Conservation (phyloP, 306 rosid species). For the Hippophae rhamnoides region DNA sequence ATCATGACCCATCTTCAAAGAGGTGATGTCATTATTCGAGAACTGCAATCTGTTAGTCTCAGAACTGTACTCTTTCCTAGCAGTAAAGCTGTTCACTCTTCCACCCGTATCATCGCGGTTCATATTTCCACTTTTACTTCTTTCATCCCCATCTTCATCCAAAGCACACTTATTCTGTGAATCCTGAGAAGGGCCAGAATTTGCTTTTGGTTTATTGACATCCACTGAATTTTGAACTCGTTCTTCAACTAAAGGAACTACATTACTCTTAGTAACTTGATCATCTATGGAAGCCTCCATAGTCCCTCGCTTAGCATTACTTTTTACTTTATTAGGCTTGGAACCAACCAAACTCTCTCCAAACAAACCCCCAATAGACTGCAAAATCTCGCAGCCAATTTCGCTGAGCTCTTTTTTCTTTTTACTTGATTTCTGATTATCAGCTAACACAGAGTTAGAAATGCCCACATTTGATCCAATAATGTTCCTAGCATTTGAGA, state of each 20-base stretch:
- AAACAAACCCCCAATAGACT: slow-evolving; percentile 47
- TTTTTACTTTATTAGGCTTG: slow-evolving; percentile 38
- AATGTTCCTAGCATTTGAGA: slow-evolving; percentile 38
- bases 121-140: slow-evolving; percentile 20
- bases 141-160: slow-evolving; percentile 25
- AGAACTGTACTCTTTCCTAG: slow-evolving; percentile 30
- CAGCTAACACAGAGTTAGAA: slow-evolving; percentile 28
- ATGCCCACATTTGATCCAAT: slow-evolving; percentile 34
- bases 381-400: slow-evolving; percentile 45
- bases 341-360: slow-evolving; percentile 39
- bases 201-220: slow-evolving; percentile 20
- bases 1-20: slow-evolving; percentile 38
- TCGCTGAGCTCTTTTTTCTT: slow-evolving; percentile 53
- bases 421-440: slow-evolving; percentile 41
- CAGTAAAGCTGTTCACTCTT: slow-evolving; percentile 14
- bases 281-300: slow-evolving; percentile 20
- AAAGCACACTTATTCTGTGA: slow-evolving; percentile 19
- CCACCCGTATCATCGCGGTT: slow-evolving; percentile 24
- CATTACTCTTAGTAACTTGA: slow-evolving; percentile 25
- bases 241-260: slow-evolving; percentile 22
- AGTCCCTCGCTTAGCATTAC: slow-evolving; percentile 32
- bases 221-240: slow-evolving; percentile 21
- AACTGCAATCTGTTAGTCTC: slow-evolving; percentile 38
- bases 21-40: slow-evolving; percentile 31
- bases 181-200: slow-evolving; percentile 26